Evolutionary conservation across 75 land plant genomes (phyloP), one percentile per base, ranked within the genome.

Genomic region (Selaginella moellendorffii): DNA sequence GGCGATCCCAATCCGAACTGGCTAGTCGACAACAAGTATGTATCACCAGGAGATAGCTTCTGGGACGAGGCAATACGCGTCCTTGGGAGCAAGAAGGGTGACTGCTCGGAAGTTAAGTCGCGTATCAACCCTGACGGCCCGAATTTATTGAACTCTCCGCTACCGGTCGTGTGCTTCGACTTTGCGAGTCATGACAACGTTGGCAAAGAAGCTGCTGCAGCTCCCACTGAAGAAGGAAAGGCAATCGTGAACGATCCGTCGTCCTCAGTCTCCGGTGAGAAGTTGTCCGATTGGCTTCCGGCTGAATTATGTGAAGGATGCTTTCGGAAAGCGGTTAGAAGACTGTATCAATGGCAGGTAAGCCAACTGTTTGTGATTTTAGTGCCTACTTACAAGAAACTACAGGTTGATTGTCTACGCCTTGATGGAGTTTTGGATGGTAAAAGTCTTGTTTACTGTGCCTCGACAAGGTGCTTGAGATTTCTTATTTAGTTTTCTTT

Each of bases 261-360:
- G n/a, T 24, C 72, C n/a, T 14, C 53, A 0, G 70, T 70, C 52
- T 70, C 72, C 20, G 26, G 30, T 31, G 29, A 79, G 60, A 75
- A 78, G 51, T 75, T 92, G 18, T 58, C 69, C 31, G 73, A 58
- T 65, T 92, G 97, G 97, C 85, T 92, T 76, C 95, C 96, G n/a
- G 36, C 68, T 54, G 85, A 83, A 61, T 63, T 89, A 46, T 81
- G 84, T 71, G 65, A 56, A 54, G 63, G 81, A 14, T 92, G 88
- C 67, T 74, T 66, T 53, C 82, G 80, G 67, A 83, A 72, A 67
- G 97, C 95, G 27, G 77, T 88, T n/a, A 79, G 68, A 28, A 76
- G 78, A 80, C 73, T 92, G 1, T 88, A 92, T 62, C 80, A 88
- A 20, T 92, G 97, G 97, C 97, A 92, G 97, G 97, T 92, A 12